Base-by-base conservation (phyloP, 1,284 basidiomycete species). In the Irpex sp. region DNA sequence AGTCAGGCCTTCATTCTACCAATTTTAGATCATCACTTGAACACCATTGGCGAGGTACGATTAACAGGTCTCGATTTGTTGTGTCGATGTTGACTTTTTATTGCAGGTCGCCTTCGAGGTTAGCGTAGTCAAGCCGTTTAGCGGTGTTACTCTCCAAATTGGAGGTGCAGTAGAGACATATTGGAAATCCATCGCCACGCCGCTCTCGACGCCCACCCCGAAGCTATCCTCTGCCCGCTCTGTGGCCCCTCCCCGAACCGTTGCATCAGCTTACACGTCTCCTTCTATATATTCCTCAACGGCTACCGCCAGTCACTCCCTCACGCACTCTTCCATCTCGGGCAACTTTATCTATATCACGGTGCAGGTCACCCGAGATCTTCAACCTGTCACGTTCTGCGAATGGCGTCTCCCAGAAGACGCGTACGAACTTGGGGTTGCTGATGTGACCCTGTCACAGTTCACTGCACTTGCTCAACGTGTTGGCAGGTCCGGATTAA, bases 101-200 rank as follows among this genome's bases (percentile, higher is more conserved):
- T 33, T 55, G 49, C 62, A 93, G 91, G 90, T 99, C 13, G 86
- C 89, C 53, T 96, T 98, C 74, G 94, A 95, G 72, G 82, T 95
- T 49, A 93, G 89, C 71, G 87, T 96, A 65, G 89, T 98, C 68
- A 92, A 88, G 19, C 93, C 95, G 2, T 99, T 98, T 75, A 88
- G 91, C 66, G 94, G 93, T 7, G 94, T 96, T 53, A 95, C 94
- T 67, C 83, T 99, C n/a, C 94, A 97, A 77, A 92, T 98, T 64
- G 96, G 95, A 31, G 97, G 97, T 8, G 88, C 94, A 57, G 86
- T 97, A 19, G 95, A 97, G 77, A 98, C 95, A 0, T 98, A 98
- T 75, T 98, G 95, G 95, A 97, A 97, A 77, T 95, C 94, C 11
- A 87, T 92, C 62, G 85, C 89, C 21, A 82, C 87, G 54, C 78